These are phyloP conservation scores for Botrytis medusae DNA, from an alignment of 2,329 filamentous ascomycete species.

Conservation along the genomic window DNA sequence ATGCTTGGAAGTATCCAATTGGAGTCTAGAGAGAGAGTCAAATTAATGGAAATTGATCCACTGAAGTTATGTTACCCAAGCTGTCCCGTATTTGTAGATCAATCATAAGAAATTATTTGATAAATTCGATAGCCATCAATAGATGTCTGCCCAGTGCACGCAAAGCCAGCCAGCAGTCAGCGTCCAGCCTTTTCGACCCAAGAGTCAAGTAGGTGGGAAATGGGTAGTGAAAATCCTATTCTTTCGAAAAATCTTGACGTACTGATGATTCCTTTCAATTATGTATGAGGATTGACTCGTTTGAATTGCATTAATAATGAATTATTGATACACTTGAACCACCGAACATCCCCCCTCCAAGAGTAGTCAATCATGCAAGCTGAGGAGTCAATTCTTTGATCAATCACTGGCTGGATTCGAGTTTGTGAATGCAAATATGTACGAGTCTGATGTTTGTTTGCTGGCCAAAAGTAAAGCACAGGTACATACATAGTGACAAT, in stretches of 20 bases:
- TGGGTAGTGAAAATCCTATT: not conserved
- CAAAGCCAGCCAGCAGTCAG: constrained; percentile 4
- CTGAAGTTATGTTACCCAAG: constrained; percentile 3
- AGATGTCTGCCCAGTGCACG: constrained; percentile 1
- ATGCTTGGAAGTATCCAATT: not conserved
- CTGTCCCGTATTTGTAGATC: constrained; percentile 12
- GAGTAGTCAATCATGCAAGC: not conserved
- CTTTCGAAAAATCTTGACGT: not conserved
- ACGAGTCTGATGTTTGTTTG: constrained; percentile 20
- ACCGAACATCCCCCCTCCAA: not conserved
- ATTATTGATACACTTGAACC: constrained; percentile 8
- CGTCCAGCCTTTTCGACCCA: not conserved
- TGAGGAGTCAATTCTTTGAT: constrained; percentile 6
- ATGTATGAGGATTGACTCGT: constrained; percentile 12
- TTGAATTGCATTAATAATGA: constrained; percentile 13
- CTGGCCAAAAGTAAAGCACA: constrained; percentile 21
- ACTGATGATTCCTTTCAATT: constrained; percentile 4
- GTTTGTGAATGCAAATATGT: constrained; percentile 16
- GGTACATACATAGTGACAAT: constrained; percentile 17
- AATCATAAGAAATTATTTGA: constrained; percentile 10
- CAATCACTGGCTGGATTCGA: constrained; percentile 15
- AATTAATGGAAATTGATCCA: not conserved
- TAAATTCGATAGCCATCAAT: constrained; percentile 14
- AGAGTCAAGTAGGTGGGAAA: not conserved
- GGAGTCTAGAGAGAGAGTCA: not conserved